phyloP scores from a whole-genome alignment of 2,329 filamentous ascomycete genomes.

The Pseudogymnoascus sp. region DNA sequence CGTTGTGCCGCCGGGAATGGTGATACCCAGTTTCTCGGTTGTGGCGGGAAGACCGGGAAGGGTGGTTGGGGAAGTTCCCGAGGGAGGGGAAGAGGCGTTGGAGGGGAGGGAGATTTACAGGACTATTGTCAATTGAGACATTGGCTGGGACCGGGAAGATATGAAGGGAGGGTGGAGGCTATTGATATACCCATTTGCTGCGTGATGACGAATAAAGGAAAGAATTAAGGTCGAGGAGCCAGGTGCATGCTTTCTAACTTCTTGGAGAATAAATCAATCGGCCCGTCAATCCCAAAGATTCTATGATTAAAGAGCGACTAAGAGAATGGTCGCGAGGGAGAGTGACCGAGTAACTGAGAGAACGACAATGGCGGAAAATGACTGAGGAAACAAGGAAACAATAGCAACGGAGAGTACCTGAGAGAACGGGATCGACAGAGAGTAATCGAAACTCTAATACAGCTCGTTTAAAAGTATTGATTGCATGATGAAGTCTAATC shows the following conservation, averaged over 20 bases:
- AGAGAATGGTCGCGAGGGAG: too few relatives aligned
- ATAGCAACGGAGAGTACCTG: too few relatives aligned
- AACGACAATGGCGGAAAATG: too few relatives aligned
- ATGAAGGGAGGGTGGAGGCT: neutral
- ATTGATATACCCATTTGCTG: constrained; percentile 7
- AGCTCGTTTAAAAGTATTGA: neutral
- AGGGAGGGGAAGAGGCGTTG: constrained; percentile 57
- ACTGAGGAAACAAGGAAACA: too few relatives aligned
- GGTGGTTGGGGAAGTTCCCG: constrained; percentile 71
- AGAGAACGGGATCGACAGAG: too few relatives aligned
- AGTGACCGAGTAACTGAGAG: too few relatives aligned
- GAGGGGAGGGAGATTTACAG: constrained; percentile 57
- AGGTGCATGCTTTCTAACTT: neutral
- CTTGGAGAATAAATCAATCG: neutral
- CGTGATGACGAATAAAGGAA: neutral
- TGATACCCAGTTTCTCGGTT: constrained; percentile 84
- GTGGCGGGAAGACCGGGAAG: constrained; percentile 76
- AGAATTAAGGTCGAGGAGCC: neutral
- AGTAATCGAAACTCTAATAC: neutral
- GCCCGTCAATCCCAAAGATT: too few relatives aligned
- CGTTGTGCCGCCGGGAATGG: constrained; percentile 78
- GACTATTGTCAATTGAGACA: constrained; percentile 44
- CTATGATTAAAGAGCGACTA: too few relatives aligned
- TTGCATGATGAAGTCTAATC: neutral
- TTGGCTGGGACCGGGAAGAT: neutral